Conservation (phyloP, 2,329 filamentous ascomycete genomes). For the Trichoderma hamatum region DNA sequence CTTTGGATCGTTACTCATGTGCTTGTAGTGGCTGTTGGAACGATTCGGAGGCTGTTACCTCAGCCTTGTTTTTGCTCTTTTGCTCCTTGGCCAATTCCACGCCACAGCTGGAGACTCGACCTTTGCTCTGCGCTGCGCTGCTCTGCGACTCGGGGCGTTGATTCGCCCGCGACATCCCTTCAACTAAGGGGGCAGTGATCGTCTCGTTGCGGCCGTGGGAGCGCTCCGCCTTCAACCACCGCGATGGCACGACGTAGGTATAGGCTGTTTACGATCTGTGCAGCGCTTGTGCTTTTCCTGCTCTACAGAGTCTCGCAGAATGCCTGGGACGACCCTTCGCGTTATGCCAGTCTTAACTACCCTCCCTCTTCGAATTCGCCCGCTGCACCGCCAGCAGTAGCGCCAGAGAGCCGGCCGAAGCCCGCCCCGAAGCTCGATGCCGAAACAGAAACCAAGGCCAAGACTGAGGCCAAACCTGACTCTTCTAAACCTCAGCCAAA, state of each 20-base stretch:
- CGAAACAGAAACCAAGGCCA: background rate
- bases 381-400: background rate
- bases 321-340: slow-evolving; percentile 40
- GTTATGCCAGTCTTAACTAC: slow-evolving; percentile 15
- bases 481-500: background rate
- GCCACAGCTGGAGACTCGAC: background rate
- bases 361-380: slow-evolving; percentile 16
- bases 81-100: slow-evolving; percentile 2
- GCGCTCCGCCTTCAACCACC: slow-evolving; percentile 5
- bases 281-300: slow-evolving; percentile 58
- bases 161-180: background rate
- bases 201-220: slow-evolving; percentile 3
- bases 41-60: background rate
- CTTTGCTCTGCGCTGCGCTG: background rate
- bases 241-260: slow-evolving; percentile 64
- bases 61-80: background rate
- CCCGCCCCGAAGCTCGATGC: background rate
- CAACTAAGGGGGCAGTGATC: slow-evolving; percentile 1
- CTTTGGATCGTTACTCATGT: slow-evolving; percentile 8
- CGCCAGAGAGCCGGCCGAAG: slow-evolving; percentile 4
- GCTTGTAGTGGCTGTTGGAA: background rate
- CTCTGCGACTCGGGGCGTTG: background rate
- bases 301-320: slow-evolving; percentile 54
- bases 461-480: background rate
- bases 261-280: slow-evolving; percentile 60